These are phyloP conservation scores for Larix kaempferi DNA, from an alignment of 75 land plant genomes.

Conservation along the genomic window DNA sequence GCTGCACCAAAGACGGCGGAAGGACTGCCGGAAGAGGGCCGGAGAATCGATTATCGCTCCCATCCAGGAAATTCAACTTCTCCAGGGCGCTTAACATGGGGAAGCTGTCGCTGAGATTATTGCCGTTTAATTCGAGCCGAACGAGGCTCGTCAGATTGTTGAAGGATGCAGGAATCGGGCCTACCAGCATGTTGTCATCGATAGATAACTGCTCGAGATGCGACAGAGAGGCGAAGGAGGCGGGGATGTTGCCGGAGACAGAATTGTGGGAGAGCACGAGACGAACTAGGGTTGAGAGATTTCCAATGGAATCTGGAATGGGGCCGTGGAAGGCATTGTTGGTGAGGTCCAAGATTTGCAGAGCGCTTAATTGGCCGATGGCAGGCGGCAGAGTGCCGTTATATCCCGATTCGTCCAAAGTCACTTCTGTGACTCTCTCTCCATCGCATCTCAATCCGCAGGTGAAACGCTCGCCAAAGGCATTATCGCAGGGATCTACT, in stretches of 20 bases:
- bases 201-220: slow-evolving; percentile 53
- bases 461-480: slow-evolving; percentile 45
- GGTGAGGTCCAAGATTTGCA: slow-evolving; percentile 48
- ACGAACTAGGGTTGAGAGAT: slow-evolving; percentile 30
- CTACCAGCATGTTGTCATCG: slow-evolving; percentile 36
- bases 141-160: slow-evolving; percentile 14
- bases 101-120: slow-evolving; percentile 43
- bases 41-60: slow-evolving; percentile 47
- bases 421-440: slow-evolving; percentile 51
- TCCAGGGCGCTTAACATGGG: slow-evolving; percentile 36
- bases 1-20: slow-evolving; percentile 37
- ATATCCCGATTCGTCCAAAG: slow-evolving; percentile 63
- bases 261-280: slow-evolving; percentile 47
- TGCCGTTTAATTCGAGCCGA: slow-evolving; percentile 52
- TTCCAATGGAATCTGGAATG: slow-evolving; percentile 36
- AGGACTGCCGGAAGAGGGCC: slow-evolving; percentile 36
- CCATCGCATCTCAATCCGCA: slow-evolving; percentile 71
- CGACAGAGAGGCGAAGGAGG: slow-evolving; percentile 47
- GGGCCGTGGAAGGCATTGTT: slow-evolving; percentile 47
- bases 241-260: slow-evolving; percentile 59
- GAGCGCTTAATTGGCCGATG: slow-evolving; percentile 33
- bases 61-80: slow-evolving; percentile 35
- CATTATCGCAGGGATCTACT: slow-evolving; percentile 67
- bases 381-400: slow-evolving; percentile 45
- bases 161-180: slow-evolving; percentile 36